Percentiles rank a stretch among this genome's conserved stretches.
These are phyloP conservation scores for Extremus antarcticus DNA, from an alignment of 495 filamentous ascomycete species.

Conservation along the genomic window DNA sequence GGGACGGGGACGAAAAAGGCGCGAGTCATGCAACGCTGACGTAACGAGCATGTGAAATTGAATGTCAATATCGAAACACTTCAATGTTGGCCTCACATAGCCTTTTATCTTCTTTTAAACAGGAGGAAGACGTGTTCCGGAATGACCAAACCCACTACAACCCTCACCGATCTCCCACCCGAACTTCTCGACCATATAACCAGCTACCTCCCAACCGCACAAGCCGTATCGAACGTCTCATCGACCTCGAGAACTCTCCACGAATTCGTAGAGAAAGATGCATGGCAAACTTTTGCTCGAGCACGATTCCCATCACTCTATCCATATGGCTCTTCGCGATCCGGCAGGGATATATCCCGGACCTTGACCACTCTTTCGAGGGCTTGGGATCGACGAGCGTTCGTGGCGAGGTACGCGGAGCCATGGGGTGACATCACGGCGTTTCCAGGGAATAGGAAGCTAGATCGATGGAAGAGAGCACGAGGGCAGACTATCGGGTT, in stretches of 20 bases:
- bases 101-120: too few relatives aligned
- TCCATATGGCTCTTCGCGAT: slow-evolving; percentile 2
- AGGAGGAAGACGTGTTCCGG: too few relatives aligned
- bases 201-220: slow-evolving; percentile 42
- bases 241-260: slow-evolving; percentile 42
- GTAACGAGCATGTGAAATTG: too few relatives aligned
- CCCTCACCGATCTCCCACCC: slow-evolving; percentile 44
- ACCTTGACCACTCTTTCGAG: slow-evolving; percentile 47
- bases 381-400: slow-evolving; percentile 48
- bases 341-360: slow-evolving; percentile 43
- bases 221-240: slow-evolving; percentile 37
- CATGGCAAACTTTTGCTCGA: slow-evolving; percentile 48
- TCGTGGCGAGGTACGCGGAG: slow-evolving; percentile 44
- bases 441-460: slow-evolving; percentile 17
- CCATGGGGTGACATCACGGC: slow-evolving; percentile 27
- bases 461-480: slow-evolving; percentile 23
- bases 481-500: slow-evolving; percentile 54
- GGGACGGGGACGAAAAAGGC: neutral
- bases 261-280: slow-evolving; percentile 41
- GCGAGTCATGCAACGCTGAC: too few relatives aligned
- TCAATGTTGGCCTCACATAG: too few relatives aligned
- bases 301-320: slow-evolving; percentile 40
- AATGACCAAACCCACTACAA: neutral
- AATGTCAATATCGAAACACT: too few relatives aligned
- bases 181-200: slow-evolving; percentile 52